Evolutionary conservation across 2,329 filamentous ascomycete genomes (phyloP).

Genomic region (Aspergillus arachidicola): DNA sequence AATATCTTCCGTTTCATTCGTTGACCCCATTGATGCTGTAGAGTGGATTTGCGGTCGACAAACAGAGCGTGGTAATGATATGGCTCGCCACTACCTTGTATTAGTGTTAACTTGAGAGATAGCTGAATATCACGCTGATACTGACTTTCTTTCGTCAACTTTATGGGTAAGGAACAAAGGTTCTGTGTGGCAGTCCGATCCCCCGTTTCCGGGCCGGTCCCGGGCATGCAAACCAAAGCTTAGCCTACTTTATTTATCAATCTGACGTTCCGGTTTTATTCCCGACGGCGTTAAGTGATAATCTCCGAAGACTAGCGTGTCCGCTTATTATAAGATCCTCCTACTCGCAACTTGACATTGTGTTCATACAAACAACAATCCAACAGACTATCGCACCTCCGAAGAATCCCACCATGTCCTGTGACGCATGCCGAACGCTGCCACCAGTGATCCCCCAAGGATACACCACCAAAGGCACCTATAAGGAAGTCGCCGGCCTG

Average conservation of each 20-base stretch:
- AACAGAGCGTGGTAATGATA: background rate
- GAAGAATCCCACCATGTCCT: conserved; percentile 23
- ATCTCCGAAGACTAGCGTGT: background rate
- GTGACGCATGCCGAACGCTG: conserved; percentile 37
- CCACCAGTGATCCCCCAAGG: conserved; percentile 59
- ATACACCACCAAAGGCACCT: conserved; percentile 60
- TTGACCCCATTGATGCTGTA: background rate
- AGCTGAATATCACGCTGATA: background rate
- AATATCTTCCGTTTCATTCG: background rate
- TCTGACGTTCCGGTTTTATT: background rate
- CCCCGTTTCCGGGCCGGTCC: conserved; percentile 8
- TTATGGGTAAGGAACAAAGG: background rate
- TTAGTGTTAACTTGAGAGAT: background rate
- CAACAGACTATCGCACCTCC: too few species aligned
- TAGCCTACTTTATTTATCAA: background rate
- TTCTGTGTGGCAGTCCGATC: too few species aligned
- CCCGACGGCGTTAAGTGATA: background rate
- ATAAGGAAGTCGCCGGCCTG: conserved; percentile 58
- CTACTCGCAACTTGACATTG: background rate
- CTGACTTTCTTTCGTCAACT: background rate
- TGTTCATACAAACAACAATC: background rate
- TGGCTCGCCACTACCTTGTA: background rate
- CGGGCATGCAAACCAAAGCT: background rate
- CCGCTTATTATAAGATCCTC: background rate
- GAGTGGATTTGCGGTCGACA: background rate